phyloP scores from a whole-genome alignment of 2,329 filamentous ascomycete species.

The Penicillium palitans region DNA sequence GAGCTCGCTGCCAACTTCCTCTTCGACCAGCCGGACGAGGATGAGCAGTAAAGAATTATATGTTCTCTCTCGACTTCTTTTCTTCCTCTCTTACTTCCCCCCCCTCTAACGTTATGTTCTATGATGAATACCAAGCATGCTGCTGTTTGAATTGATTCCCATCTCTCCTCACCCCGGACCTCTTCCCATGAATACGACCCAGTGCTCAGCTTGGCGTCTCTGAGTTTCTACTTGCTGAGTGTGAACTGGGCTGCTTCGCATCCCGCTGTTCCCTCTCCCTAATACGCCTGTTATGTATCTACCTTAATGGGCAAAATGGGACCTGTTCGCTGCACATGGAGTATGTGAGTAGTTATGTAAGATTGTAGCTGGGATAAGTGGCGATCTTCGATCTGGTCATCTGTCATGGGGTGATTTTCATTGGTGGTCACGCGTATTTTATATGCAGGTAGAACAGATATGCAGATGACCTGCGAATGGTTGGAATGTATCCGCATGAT shows the following conservation, averaged over 20 bases:
- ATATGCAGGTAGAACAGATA: neutral
- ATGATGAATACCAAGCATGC: slow-evolving; percentile 33
- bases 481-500: neutral
- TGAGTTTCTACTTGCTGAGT: slow-evolving; percentile 8
- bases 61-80: slow-evolving; percentile 1
- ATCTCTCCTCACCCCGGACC: slow-evolving; percentile 1
- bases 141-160: slow-evolving; percentile 22
- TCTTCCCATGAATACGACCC: slow-evolving; percentile 6
- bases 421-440: neutral
- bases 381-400: neutral
- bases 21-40: slow-evolving; percentile 93
- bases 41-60: slow-evolving; percentile 44
- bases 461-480: neutral
- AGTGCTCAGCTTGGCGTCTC: slow-evolving; percentile 4
- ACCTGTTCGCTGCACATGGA: slow-evolving; percentile 22
- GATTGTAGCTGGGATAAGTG: neutral
- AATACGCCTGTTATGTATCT: slow-evolving; percentile 33
- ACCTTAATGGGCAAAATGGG: slow-evolving; percentile 34
- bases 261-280: slow-evolving; percentile 5
- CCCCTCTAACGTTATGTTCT: slow-evolving; percentile 23
- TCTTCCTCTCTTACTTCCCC: slow-evolving; percentile 3
- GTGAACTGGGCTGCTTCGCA: slow-evolving; percentile 12
- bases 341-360: neutral
- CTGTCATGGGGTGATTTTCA: neutral
- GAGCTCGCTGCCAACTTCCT: slow-evolving; percentile 97